These are phyloP conservation scores for Aspergillus baeticus DNA, from an alignment of 495 filamentous ascomycete species.

Conservation along the genomic window DNA sequence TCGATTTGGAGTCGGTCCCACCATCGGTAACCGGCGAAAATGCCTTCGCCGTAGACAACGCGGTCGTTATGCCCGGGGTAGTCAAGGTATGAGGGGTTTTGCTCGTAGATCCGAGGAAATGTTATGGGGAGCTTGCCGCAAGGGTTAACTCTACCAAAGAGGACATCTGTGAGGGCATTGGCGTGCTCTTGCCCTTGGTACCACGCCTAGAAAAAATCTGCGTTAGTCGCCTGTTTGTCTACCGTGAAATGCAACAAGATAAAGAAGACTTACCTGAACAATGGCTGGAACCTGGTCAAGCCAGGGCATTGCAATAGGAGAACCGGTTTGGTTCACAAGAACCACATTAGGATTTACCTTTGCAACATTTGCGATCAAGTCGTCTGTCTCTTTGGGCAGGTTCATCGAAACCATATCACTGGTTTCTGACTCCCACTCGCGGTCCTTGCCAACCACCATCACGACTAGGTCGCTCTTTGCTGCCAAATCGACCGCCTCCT, in stretches of 20 bases:
- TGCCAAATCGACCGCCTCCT: background rate
- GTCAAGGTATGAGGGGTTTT: constrained; percentile 63
- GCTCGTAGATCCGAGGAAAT: constrained; percentile 56
- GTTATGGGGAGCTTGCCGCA: constrained; percentile 52
- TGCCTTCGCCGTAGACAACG: constrained; percentile 42
- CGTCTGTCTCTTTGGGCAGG: constrained; percentile 1
- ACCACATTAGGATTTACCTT: background rate
- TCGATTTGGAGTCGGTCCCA: constrained; percentile 60
- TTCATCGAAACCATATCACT: constrained; percentile 1
- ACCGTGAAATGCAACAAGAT: too few relatives aligned
- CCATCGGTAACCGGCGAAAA: constrained; percentile 73
- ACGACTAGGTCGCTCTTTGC: constrained; percentile 1
- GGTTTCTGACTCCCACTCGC: constrained; percentile 10
- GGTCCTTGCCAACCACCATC: constrained; percentile 3
- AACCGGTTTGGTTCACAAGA: constrained; percentile 6
- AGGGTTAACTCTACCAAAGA: constrained; percentile 56
- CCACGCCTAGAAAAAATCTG: constrained; percentile 57
- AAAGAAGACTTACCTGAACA: background rate
- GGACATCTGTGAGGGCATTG: constrained; percentile 47
- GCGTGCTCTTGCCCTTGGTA: constrained; percentile 58
- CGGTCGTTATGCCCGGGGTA: constrained; percentile 48
- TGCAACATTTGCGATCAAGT: background rate
- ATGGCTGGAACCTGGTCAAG: constrained; percentile 45
- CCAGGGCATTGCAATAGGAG: constrained; percentile 67
- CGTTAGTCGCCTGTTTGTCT: too few relatives aligned